Conservation (phyloP, 2,329 filamentous ascomycete genomes). For the Neofusicoccum umdonicola region DNA sequence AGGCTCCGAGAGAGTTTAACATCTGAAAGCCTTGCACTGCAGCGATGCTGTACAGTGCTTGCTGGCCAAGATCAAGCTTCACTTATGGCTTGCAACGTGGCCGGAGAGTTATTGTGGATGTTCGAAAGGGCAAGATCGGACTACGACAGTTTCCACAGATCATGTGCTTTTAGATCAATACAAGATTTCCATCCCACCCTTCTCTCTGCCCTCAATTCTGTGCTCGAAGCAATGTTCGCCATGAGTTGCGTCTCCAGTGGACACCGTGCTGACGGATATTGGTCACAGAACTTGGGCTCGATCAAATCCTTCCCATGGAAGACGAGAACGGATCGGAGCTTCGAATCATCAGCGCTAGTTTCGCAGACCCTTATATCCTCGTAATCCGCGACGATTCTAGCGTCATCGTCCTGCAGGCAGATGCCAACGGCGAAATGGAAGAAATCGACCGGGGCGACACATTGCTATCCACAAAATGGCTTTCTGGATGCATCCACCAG, state of each 20-base stretch:
- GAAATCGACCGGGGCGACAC: slow-evolving; percentile 67
- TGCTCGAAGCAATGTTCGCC: slow-evolving; percentile 11
- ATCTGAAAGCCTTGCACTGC: not conserved
- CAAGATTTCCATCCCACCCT: not conserved
- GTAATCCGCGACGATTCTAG: slow-evolving; percentile 82
- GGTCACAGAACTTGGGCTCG: slow-evolving; percentile 71
- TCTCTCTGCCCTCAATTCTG: not conserved
- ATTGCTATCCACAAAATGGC: slow-evolving; percentile 67
- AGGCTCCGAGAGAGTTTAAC: not conserved
- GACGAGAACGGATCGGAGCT: slow-evolving; percentile 86
- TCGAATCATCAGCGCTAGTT: slow-evolving; percentile 74
- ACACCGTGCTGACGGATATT: not conserved
- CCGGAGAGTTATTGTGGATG: not conserved
- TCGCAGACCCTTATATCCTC: slow-evolving; percentile 81
- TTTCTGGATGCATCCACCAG: slow-evolving; percentile 79
- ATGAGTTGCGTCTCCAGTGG: not conserved
- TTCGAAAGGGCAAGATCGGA: not conserved
- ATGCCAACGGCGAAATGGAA: slow-evolving; percentile 79
- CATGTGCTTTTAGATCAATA: slow-evolving; percentile 17
- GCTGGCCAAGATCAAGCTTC: not conserved
- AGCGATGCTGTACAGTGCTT: not conserved
- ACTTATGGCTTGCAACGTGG: not conserved
- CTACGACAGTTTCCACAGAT: slow-evolving; percentile 3
- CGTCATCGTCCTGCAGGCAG: slow-evolving; percentile 74
- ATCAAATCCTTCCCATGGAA: slow-evolving; percentile 87